phyloP scores from a whole-genome alignment of 495 filamentous ascomycete genomes.

The Talaromyces borbonicus region DNA sequence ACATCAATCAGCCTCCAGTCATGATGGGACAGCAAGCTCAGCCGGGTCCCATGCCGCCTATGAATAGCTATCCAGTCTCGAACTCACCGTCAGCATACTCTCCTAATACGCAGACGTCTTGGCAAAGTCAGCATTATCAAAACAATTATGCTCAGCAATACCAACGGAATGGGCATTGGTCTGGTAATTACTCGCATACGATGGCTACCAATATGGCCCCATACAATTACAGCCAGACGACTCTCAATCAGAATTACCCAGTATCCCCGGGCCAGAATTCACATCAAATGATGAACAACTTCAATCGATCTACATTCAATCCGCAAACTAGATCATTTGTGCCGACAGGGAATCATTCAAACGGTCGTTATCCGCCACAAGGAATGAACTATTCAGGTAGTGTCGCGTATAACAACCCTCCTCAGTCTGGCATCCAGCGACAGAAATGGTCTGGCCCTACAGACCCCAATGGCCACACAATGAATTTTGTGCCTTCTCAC shows the following conservation, averaged over 20 bases:
- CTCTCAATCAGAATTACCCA: constrained; percentile 59
- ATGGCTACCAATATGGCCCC: constrained; percentile 34
- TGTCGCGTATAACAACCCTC: constrained; percentile 18
- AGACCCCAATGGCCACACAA: constrained; percentile 17
- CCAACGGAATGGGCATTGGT: constrained; percentile 31
- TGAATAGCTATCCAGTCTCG: constrained; percentile 31
- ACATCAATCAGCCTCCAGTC: constrained; percentile 30
- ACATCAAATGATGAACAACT: constrained; percentile 74
- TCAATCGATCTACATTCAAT: constrained; percentile 77
- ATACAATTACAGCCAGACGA: constrained; percentile 53
- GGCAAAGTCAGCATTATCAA: constrained; percentile 28
- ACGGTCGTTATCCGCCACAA: constrained; percentile 23
- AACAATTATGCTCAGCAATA: constrained; percentile 33
- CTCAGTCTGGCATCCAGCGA: constrained; percentile 13
- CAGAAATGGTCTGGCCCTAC: constrained; percentile 26
- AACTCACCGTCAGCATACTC: constrained; percentile 20
- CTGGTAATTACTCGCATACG: constrained; percentile 29
- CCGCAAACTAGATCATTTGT: constrained; percentile 87
- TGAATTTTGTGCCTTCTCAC: background rate
- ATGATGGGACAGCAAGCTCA: constrained; percentile 29
- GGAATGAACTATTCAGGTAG: constrained; percentile 22
- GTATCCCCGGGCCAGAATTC: constrained; percentile 48
- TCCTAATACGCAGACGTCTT: constrained; percentile 19
- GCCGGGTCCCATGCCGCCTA: constrained; percentile 31
- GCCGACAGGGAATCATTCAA: constrained; percentile 37